A percentile compares a stretch with the other conserved stretches of the same genome.
Evolutionary conservation across 192 early-diverging fungal genomes (phyloP).

Genomic region (Umbelopsis ramanniana): DNA sequence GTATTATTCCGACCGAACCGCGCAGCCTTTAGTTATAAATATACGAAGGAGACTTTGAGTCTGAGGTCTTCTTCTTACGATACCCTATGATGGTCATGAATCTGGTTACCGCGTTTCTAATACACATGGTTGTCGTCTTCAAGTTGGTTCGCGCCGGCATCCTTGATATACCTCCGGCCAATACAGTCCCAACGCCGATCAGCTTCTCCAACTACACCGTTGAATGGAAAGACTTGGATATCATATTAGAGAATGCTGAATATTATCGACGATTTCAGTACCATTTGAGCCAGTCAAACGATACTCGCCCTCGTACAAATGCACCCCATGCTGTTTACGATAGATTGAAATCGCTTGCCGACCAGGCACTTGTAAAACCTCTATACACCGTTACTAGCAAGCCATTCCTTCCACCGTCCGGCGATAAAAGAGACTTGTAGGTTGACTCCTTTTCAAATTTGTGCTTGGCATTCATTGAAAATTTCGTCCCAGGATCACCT

Average conservation of each 20-base stretch:
- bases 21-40: too few species aligned
- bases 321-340: not conserved
- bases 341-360: not conserved
- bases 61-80: not conserved
- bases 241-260: not conserved
- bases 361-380: not conserved
- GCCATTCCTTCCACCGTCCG: not conserved
- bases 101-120: not conserved
- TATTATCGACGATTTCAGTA: too few species aligned
- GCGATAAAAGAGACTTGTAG: not conserved
- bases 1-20: too few species aligned
- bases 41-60: too few species aligned
- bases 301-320: too few species aligned
- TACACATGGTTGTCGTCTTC: not conserved
- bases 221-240: not conserved
- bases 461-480: not conserved
- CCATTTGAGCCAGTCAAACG: too few species aligned
- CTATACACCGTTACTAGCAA: not conserved
- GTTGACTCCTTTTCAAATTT: not conserved
- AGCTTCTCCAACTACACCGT: conserved; percentile 16
- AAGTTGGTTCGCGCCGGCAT: not conserved
- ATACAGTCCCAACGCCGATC: not conserved
- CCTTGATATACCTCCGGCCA: not conserved
- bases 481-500: not conserved
- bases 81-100: not conserved